Evolutionary conservation across 202 grass and related monocot species (phyloP), one percentile per base, ranked within the genome.

Genomic region (Hordeum pubiflorum): DNA sequence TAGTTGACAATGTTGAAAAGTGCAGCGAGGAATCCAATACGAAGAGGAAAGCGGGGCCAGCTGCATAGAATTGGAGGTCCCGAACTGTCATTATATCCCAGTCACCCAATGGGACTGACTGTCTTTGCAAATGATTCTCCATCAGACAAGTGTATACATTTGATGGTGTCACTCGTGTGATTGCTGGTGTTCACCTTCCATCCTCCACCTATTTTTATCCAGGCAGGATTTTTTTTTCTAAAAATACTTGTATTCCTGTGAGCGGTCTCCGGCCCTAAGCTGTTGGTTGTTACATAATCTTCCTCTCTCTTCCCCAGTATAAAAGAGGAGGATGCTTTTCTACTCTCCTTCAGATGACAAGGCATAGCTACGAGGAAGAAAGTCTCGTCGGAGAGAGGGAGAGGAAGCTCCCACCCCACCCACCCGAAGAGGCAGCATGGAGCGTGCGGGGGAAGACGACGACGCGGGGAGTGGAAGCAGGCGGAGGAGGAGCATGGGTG

Each of bases 181-280:
- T 76, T 63, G 62, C n/a, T 84, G 50, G n/a, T 9, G 10, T 36
- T 82, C 59, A 89, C 36, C 83, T 86, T 75, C 60, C 75, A 82
- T 61, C 39, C 32, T 37, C 20, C 32, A 46, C 79, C 79, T 69
- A 83, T 69, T 79, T 74, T 79, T 67, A 83, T 69, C 58, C 79
- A 15, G 54, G 40, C 6, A n/a, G 32, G 62, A 6, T 17, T 37
- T 37, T 7, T 7, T 17, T 37, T 36, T 31, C 3, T 31, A 40
- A 8, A 39, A 39, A 39, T 75, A 86, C 24, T 56, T 54, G 9
- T 10, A 29, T 18, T 37, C 33, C 33, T 76, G 80, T 80, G 24
- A 9, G 69, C 44, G 75, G 62, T 69, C 75, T 75, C 62, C 41
- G 11, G 41, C 41, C 43, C 22, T 77, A 83, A 79, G 52, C 57